Conservation (phyloP, 2,329 filamentous ascomycete species). For the Aspergillus udagawae region DNA sequence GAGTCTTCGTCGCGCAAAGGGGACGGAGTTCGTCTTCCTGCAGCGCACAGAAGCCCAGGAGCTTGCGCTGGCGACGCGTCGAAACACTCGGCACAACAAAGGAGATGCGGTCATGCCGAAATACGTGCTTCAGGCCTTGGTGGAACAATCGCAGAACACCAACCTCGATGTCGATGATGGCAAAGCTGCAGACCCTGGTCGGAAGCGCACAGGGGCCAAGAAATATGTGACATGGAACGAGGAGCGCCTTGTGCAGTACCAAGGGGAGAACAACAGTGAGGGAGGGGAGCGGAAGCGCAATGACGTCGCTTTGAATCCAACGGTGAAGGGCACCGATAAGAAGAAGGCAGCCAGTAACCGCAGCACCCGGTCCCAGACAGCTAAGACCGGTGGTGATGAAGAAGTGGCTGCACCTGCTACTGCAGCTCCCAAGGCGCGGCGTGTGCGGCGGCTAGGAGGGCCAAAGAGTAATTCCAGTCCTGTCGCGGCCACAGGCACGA, state of each 20-base stretch:
- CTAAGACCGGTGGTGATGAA: conserved; percentile 17
- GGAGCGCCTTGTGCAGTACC: conserved; percentile 33
- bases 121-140: conserved; percentile 23
- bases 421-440: conserved; percentile 26
- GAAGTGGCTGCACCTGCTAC: conserved; percentile 16
- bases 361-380: conserved; percentile 21
- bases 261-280: conserved; percentile 22
- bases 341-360: conserved; percentile 21
- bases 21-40: conserved; percentile 43
- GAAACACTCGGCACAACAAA: conserved; percentile 42
- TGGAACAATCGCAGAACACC: conserved; percentile 11
- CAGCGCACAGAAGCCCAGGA: conserved; percentile 41
- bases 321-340: conserved; percentile 18
- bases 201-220: conserved; percentile 9
- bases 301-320: conserved; percentile 16
- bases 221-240: conserved; percentile 39
- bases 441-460: conserved; percentile 29
- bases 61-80: conserved; percentile 38
- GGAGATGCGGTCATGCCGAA: conserved; percentile 35
- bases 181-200: conserved; percentile 1
- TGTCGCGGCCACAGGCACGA: conserved; percentile 10
- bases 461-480: conserved; percentile 19
- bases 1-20: conserved; percentile 41
- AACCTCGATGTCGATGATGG: conserved; percentile 6
- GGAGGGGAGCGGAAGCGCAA: conserved; percentile 10